Evolutionary conservation across 1,139 yeast genomes (phyloP).

Genomic region (Yamadazyma atlantica): DNA sequence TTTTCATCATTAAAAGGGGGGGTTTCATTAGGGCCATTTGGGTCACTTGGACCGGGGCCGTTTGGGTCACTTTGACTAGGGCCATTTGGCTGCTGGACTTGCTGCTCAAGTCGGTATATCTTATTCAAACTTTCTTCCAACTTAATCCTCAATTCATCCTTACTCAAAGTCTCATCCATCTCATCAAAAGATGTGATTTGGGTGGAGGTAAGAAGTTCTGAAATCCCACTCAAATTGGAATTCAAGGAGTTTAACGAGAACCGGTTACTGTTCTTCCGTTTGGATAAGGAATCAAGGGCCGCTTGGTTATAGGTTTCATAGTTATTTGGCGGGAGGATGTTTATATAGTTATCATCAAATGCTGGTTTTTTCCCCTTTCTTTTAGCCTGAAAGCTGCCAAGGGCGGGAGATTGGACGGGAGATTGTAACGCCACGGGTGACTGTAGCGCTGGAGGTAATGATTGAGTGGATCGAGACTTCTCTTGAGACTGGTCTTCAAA

Average conservation of each 20-base stretch:
- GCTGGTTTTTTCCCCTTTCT: slow-evolving; percentile 9
- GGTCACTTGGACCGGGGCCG: not conserved
- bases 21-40: not conserved
- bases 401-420: not conserved
- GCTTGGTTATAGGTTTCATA: slow-evolving; percentile 30
- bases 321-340: slow-evolving; percentile 24
- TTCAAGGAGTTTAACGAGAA: slow-evolving; percentile 41
- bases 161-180: slow-evolving; percentile 25
- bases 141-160: slow-evolving; percentile 33
- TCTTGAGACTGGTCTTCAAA: slow-evolving; percentile 29
- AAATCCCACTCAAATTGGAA: slow-evolving; percentile 43
- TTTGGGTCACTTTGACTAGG: not conserved
- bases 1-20: slow-evolving; percentile 4
- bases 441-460: slow-evolving; percentile 1
- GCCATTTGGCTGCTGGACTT: too few species aligned
- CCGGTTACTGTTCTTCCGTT: slow-evolving; percentile 20
- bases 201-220: slow-evolving; percentile 41
- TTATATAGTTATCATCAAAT: slow-evolving; percentile 31
- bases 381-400: too few species aligned
- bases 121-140: slow-evolving; percentile 43
- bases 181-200: slow-evolving; percentile 37
- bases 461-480: not conserved
- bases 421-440: not conserved
- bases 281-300: slow-evolving; percentile 33
- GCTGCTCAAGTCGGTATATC: slow-evolving; percentile 33